A percentile compares a stretch with the other conserved stretches of the same genome.
Evolutionary conservation across 202 grass and related monocot genomes (phyloP).

Genomic region (Bolboschoenoplectus hybrid): DNA sequence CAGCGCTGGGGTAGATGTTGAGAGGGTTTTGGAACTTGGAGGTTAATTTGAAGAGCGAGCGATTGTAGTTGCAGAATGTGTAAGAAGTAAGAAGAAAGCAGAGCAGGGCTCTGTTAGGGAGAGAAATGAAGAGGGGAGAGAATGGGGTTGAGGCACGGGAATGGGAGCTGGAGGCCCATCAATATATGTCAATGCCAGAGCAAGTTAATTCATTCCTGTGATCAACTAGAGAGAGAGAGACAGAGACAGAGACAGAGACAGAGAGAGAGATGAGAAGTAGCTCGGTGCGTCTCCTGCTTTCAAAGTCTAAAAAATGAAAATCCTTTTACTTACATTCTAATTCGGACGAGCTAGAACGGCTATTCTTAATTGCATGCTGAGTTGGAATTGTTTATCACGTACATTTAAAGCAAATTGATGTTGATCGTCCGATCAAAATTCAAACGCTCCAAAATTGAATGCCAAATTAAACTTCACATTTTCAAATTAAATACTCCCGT

Average conservation of each 20-base stretch:
- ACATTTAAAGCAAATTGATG: slow-evolving; percentile 16
- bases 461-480: neutral
- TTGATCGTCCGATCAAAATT: neutral
- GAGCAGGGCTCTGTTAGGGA: neutral
- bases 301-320: neutral
- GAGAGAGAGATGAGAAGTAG: too few relatives aligned
- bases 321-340: neutral
- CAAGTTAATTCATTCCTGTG: neutral
- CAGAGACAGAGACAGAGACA: neutral
- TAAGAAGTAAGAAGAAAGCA: slow-evolving; percentile 32
- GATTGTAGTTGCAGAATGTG: neutral
- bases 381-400: neutral
- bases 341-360: neutral
- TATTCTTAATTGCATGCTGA: neutral
- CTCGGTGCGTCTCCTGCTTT: too few relatives aligned
- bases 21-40: slow-evolving; percentile 33
- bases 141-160: neutral
- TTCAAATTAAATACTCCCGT: neutral
- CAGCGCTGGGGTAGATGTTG: neutral
- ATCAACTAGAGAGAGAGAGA: neutral
- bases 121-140: neutral
- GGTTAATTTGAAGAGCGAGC: slow-evolving; percentile 15
- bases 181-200: slow-evolving; percentile 27
- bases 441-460: neutral
- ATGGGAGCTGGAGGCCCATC: slow-evolving; percentile 15